phyloP scores from a whole-genome alignment of 1,284 basidiomycete genomes.

The Pisolithus thermaeus region DNA sequence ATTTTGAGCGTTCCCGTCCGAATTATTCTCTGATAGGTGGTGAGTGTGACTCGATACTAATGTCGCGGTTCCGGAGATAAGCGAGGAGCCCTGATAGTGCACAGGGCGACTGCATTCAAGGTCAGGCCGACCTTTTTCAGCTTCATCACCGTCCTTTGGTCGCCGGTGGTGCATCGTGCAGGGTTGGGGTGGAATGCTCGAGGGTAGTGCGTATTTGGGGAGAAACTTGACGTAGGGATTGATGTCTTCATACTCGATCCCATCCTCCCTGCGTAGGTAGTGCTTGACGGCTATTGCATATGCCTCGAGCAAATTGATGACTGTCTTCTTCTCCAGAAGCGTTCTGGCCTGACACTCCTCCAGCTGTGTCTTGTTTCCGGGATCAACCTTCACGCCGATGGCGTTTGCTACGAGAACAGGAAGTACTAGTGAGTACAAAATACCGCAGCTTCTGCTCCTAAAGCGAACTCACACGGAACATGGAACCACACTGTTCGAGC shows the following conservation, averaged over 20 bases:
- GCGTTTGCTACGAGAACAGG: not conserved
- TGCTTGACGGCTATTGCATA: constrained; percentile 66
- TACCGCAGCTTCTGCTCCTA: not conserved
- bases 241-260: constrained; percentile 60
- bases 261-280: constrained; percentile 67
- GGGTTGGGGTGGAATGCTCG: constrained; percentile 42
- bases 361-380: constrained; percentile 16
- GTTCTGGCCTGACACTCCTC: constrained; percentile 45
- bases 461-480: constrained; percentile 32
- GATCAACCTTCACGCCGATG: not conserved
- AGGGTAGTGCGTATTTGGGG: constrained; percentile 51
- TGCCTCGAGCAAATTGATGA: constrained; percentile 53
- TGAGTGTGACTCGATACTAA: not conserved
- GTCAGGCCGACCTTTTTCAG: not conserved
- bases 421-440: no score
- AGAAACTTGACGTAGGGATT: constrained; percentile 52
- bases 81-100: not conserved
- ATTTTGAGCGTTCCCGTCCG: not conserved
- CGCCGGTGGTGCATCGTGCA: constrained; percentile 16
- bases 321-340: constrained; percentile 61
- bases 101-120: not conserved
- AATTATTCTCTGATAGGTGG: not conserved
- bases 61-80: not conserved
- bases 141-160: not conserved
- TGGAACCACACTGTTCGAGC: constrained; percentile 60